These are phyloP conservation scores for Melanogaster broomeanus DNA, from an alignment of 768 basidiomycete genomes.

Conservation along the genomic window DNA sequence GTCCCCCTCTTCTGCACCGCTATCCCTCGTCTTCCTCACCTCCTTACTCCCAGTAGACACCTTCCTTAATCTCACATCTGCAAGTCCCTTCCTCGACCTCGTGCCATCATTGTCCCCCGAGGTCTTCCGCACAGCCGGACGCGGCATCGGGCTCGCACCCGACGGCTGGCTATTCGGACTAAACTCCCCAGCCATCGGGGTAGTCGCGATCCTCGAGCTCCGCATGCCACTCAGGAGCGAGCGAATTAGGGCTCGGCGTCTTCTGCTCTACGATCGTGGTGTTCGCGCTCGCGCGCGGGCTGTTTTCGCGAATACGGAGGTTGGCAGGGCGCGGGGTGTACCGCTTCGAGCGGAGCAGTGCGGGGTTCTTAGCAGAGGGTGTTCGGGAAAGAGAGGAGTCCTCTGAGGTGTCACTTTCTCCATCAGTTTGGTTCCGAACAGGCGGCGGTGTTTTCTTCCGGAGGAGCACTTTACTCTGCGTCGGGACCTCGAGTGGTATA, in stretches of 20 bases:
- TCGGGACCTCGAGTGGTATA: slow-evolving; percentile 26
- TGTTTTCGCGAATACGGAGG: slow-evolving; percentile 44
- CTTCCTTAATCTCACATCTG: slow-evolving; percentile 44
- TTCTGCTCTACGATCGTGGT: slow-evolving; percentile 29
- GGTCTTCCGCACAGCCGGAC: slow-evolving; percentile 28
- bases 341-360: slow-evolving; percentile 55
- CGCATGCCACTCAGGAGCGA: slow-evolving; percentile 54
- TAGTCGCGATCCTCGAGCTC: slow-evolving; percentile 53
- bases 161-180: slow-evolving; percentile 31
- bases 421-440: slow-evolving; percentile 7
- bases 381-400: slow-evolving; percentile 41
- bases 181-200: slow-evolving; percentile 59
- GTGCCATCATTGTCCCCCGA: slow-evolving; percentile 29
- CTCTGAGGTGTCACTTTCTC: slow-evolving; percentile 42
- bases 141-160: slow-evolving; percentile 30
- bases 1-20: slow-evolving; percentile 75
- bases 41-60: slow-evolving; percentile 43
- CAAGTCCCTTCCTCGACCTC: slow-evolving; percentile 43
- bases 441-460: slow-evolving; percentile 43
- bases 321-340: slow-evolving; percentile 46
- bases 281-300: slow-evolving; percentile 14
- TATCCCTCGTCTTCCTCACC: slow-evolving; percentile 48
- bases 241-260: slow-evolving; percentile 44
- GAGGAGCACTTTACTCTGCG: slow-evolving; percentile 29
- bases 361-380: slow-evolving; percentile 38